phyloP scores from a whole-genome alignment of 805 yeast species.

The Saturnispora serradocipensis region DNA sequence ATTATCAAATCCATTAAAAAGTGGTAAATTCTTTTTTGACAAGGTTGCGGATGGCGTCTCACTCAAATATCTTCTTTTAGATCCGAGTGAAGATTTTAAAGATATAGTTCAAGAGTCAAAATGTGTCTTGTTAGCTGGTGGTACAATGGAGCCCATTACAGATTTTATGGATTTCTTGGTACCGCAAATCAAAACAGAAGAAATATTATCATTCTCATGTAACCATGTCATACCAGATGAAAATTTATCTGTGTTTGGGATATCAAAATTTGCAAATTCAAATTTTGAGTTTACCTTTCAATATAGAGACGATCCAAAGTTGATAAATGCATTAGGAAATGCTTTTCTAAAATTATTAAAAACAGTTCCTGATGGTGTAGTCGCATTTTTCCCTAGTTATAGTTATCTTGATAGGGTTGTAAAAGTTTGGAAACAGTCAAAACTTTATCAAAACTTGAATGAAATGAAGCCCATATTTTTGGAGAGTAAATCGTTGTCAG shows the following conservation, averaged over 20 bases:
- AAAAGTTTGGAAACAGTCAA: constrained; percentile 39
- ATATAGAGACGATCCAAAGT: constrained; percentile 37
- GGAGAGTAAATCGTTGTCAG: constrained; percentile 43
- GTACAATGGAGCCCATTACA: constrained; percentile 86
- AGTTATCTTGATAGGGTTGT: constrained; percentile 50
- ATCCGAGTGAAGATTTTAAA: constrained; percentile 64
- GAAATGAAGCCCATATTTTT: constrained; percentile 39
- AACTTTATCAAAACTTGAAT: constrained; percentile 28
- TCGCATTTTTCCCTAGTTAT: constrained; percentile 81
- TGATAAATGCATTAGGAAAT: constrained; percentile 45
- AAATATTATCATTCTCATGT: constrained; percentile 55
- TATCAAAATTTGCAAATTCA: constrained; percentile 23
- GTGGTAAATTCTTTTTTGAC: constrained; percentile 70
- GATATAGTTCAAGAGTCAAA: constrained; percentile 55
- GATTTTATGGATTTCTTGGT: constrained; percentile 62
- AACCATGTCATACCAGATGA: constrained; percentile 74
- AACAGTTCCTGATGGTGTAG: constrained; percentile 64
- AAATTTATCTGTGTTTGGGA: constrained; percentile 54
- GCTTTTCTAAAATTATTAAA: constrained; percentile 34
- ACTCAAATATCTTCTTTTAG: constrained; percentile 65
- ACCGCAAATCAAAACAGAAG: constrained; percentile 38
- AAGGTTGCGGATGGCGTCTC: constrained; percentile 22
- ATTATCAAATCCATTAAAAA: constrained; percentile 63
- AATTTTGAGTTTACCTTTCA: constrained; percentile 62
- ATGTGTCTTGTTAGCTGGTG: constrained; percentile 81